A percentile compares a stretch with the other conserved stretches of the same genome.
phyloP scores from a whole-genome alignment of 192 early-diverging fungal genomes.

The Coemansia sp. region DNA sequence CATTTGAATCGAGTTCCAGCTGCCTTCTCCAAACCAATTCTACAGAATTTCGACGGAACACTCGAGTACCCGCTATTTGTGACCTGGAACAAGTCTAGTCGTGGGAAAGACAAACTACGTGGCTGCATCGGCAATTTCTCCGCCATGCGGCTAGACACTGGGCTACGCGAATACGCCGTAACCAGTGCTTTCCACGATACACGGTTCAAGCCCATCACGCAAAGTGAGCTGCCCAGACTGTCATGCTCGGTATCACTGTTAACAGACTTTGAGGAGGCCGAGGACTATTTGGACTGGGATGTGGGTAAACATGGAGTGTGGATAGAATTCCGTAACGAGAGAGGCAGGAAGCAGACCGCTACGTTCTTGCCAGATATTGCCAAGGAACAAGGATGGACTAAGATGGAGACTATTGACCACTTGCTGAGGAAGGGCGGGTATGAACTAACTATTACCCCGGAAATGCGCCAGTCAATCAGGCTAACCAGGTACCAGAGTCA shows the following conservation, averaged over 20 bases:
- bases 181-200: constrained; percentile 79
- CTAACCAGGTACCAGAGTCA: constrained; percentile 84
- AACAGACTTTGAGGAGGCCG: constrained; percentile 80
- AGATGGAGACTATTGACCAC: constrained; percentile 80
- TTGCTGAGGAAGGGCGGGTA: constrained; percentile 87
- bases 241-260: constrained; percentile 84
- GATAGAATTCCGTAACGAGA: constrained; percentile 75
- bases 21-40: not conserved
- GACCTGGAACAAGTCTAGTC: constrained; percentile 35
- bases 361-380: constrained; percentile 94
- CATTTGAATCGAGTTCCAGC: constrained; percentile 57
- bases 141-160: constrained; percentile 65
- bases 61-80: constrained; percentile 58
- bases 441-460: constrained; percentile 61
- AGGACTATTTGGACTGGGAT: constrained; percentile 84
- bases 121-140: constrained; percentile 95
- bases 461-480: constrained; percentile 60
- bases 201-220: constrained; percentile 80
- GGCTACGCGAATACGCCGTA: constrained; percentile 79
- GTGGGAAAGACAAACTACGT: constrained; percentile 59
- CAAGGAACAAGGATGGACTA: constrained; percentile 86
- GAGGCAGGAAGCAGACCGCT: constrained; percentile 60
- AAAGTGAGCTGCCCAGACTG: constrained; percentile 66
- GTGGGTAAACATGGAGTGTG: constrained; percentile 91
- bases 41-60: constrained; percentile 35